phyloP scores from a whole-genome alignment of 352 stramenopile genomes.

The Pythium diclinum region DNA sequence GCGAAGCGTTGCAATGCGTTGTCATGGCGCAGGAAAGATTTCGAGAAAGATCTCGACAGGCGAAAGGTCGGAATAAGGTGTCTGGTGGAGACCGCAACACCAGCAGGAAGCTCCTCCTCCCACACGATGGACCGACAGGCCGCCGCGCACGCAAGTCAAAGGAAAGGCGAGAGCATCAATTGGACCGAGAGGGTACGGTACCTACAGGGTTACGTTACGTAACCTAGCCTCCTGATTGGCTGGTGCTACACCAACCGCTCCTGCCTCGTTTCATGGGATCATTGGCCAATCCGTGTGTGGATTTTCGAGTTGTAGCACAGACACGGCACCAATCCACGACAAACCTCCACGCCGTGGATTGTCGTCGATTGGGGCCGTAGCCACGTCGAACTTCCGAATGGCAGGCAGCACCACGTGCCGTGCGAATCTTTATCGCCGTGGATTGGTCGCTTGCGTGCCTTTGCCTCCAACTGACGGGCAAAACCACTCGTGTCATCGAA shows the following conservation, averaged over 20 bases:
- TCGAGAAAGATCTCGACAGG: conserved; percentile 8
- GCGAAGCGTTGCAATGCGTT: background rate
- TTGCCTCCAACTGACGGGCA: conserved; percentile 8
- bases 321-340: background rate
- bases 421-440: background rate
- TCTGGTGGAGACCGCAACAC: conserved; percentile 3
- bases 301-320: background rate
- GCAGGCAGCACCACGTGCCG: background rate
- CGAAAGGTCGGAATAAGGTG: background rate
- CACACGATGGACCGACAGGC: background rate
- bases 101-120: background rate
- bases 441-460: conserved; percentile 14
- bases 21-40: conserved; percentile 1
- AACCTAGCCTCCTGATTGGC: conserved; percentile 1
- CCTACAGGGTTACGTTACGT: background rate
- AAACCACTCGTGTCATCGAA: background rate
- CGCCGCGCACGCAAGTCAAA: background rate
- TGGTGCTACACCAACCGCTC: background rate
- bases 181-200: background rate
- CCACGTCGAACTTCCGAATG: background rate
- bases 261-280: conserved; percentile 5
- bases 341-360: no score
- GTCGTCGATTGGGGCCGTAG: background rate
- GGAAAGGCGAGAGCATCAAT: background rate
- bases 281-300: conserved; percentile 3